Base-by-base conservation (phyloP, 202 grass and related monocot species). In the Eragrostis tef region DNA sequence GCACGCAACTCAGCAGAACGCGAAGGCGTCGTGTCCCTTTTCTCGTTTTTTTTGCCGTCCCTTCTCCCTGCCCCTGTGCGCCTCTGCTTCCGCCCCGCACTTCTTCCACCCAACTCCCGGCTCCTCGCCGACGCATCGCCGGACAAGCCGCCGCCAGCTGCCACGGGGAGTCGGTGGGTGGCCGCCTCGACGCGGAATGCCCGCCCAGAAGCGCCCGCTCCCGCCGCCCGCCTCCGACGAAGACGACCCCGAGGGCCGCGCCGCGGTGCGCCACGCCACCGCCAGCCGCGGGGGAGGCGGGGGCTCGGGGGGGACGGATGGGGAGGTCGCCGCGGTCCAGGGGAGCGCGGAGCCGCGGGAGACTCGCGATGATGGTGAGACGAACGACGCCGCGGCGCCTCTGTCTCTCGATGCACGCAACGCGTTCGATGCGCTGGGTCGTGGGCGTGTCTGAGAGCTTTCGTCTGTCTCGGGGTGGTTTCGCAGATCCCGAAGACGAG, bases 201-300 rank as follows among this genome's bases (percentile, higher is more conserved):
- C 95, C 74, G 83, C 87, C 68, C 88, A 94, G 56, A 98, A 90
- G 88, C 85, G 88, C 71, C 75, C 78, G 60, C 80, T 85, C 42
- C 79, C 89, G 14, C 21, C 52, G 49, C 62, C 74, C 21, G 57
- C 12, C 65, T 81, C 81, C 24, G 71, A 78, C 27, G 12, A 39
- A 0, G 34, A 29, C 60, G 82, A 65, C 51, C 50, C 73, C 54
- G 81, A 65, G 24, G 83, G 64, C n/a, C 56, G 81, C 76, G 85
- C 73, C 42, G 68, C 61, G 27, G 79, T 11, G 75, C 60, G 79
- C 57, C 80, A 24, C 49, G 81, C 67, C 41, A 71, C 68, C 62
- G 31, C 68, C 22, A 71, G 44, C 68, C 65, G 68, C 12, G 70
- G 58, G 7, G 13, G 61, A 34, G 47, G 41, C 56, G 74, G 45